Percentiles rank a stretch among this genome's conserved stretches.
These are phyloP conservation scores for Ogataea ganodermae DNA, from an alignment of 805 yeast species.

Conservation along the genomic window DNA sequence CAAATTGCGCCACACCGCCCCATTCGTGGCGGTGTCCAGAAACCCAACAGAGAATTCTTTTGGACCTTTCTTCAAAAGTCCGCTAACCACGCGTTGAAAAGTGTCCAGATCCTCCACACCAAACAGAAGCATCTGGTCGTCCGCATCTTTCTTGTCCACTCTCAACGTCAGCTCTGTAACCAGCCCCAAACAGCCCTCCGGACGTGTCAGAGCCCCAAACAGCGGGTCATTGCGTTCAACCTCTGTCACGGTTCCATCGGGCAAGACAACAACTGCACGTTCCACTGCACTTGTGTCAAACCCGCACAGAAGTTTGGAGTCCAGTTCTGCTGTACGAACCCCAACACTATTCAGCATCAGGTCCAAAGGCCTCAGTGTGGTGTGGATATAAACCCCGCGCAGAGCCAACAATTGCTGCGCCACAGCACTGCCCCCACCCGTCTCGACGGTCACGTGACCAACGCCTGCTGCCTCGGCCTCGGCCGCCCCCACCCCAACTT, in stretches of 20 bases:
- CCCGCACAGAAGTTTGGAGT: conserved; percentile 6
- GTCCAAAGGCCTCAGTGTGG: conserved; percentile 17
- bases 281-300: conserved; percentile 14
- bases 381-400: conserved; percentile 7
- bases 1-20: conserved; percentile 1
- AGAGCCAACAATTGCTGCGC: background rate
- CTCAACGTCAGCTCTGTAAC: conserved; percentile 23
- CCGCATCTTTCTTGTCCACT: background rate
- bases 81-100: conserved; percentile 14
- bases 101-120: conserved; percentile 20
- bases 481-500: background rate
- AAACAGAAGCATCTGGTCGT: conserved; percentile 17
- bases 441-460: conserved; percentile 11
- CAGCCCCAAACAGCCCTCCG: conserved; percentile 19
- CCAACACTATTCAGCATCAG: conserved; percentile 25
- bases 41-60: conserved; percentile 9
- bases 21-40: conserved; percentile 10
- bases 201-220: conserved; percentile 16
- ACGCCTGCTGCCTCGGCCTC: too few relatives aligned
- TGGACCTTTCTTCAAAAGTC: background rate
- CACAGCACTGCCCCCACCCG: conserved; percentile 11
- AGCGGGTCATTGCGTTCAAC: conserved; percentile 7
- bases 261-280: conserved; percentile 27
- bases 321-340: conserved; percentile 6
- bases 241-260: conserved; percentile 29